Percentiles rank a stretch among this genome's conserved stretches.
phyloP scores from a whole-genome alignment of 176 grass and related monocot species.

The Sorghum bicolor region Sorghum_bicolor_NCBIv3 NC_012871.2:73406001-73406500 shows the following conservation, averaged over 20 bases:
- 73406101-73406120: neutral
- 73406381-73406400: too few species aligned
- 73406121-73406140: neutral
- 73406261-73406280: neutral
- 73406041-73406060: neutral
- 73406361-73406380: too few species aligned
- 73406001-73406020: neutral
- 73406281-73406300: neutral
- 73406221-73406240: constrained; percentile 20
- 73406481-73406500: neutral
- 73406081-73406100: constrained; percentile 4
- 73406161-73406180: too few species aligned
- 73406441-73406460: too few species aligned
- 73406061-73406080: neutral
- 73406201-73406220: neutral
- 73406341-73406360: too few species aligned
- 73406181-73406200: neutral
- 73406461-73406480: too few species aligned
- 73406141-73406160: constrained; percentile 33
- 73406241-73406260: neutral
- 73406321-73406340: too few species aligned
- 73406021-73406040: too few species aligned
- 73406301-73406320: too few species aligned
- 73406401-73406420: too few species aligned
- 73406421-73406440: too few species aligned